Base-by-base conservation (phyloP, 2,329 filamentous ascomycete genomes). In the Fusarium tuaranense region DNA sequence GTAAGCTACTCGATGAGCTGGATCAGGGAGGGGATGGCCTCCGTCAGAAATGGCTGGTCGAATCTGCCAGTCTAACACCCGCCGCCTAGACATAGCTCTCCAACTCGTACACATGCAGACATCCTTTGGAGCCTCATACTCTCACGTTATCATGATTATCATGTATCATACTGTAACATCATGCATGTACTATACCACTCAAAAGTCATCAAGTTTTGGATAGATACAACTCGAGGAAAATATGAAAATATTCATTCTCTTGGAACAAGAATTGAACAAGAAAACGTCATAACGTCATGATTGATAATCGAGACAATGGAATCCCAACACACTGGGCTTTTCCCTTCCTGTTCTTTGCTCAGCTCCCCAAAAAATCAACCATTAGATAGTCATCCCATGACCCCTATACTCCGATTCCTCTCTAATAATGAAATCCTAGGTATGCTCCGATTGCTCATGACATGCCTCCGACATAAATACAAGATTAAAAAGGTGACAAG, bases 221-320 rank as follows among this genome's bases (percentile, higher is more conserved):
- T 32, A 66, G 34, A 59, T 46, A 71, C 30, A 59, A 36, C 8
- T 38, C 12, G 7, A 36, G 58, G 20, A 34, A 12, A 16, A 46
- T 22, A 38, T 53, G 48, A 48, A 48, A 48, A 48, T 48, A 27
- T 48, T 32, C 59, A 64, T 58, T 25, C 41, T 30, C 36, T 39
- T 39, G 27, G 12, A 25, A 44, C 25, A 39, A 13, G 27, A 55
- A 38, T 36, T 62, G 12, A 38, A 34, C 12, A 14, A 64, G 20
- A 63, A 30, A n/a, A 30, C 62, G 53, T 72, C 72, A 65, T 76
- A 77, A 74, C 57, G 61, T 75, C 76, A 74, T 77, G 67, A 72
- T 78, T 73, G 64, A 69, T 71, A 69, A 70, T 63, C 30, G 48
- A 71, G 69, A 57, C 48, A 61, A 61, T 59, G 62, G 53, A 66